Evolutionary conservation across 73 alveolate species (phyloP).

Genomic region (Breviolum minutum): DNA sequence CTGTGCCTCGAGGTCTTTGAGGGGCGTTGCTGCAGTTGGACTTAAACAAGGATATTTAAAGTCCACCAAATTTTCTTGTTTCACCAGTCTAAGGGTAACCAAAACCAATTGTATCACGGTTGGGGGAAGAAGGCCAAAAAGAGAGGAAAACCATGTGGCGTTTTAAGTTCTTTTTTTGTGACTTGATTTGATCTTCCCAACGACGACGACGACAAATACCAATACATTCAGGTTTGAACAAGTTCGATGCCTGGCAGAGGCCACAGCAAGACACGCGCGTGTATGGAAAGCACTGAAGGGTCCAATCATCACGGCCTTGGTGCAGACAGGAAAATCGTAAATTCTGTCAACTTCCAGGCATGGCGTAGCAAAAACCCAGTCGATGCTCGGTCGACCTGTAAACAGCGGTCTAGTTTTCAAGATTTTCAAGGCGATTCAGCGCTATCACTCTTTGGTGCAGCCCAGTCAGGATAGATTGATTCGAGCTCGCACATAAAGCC

Average conservation of each 20-base stretch:
- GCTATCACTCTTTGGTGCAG: conserved; percentile 16
- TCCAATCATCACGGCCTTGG: conserved; percentile 73
- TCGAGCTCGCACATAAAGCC: conserved; percentile 66
- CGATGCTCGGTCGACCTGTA: too few species aligned
- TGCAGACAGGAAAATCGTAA: background rate
- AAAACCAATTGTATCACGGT: too few species aligned
- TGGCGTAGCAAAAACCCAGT: background rate
- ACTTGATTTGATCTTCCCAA: too few species aligned
- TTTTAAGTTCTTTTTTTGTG: too few species aligned
- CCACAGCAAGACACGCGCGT: conserved; percentile 69
- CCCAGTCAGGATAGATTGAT: conserved; percentile 74
- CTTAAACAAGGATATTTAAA: too few species aligned
- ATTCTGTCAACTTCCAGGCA: background rate
- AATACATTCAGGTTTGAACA: background rate
- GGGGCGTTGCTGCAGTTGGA: too few species aligned
- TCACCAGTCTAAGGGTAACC: too few species aligned
- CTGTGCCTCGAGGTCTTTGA: too few species aligned
- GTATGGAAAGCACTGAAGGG: conserved; percentile 94
- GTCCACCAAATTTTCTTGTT: too few species aligned
- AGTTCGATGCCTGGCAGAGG: conserved; percentile 35
- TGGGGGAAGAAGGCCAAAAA: background rate
- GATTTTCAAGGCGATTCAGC: background rate
- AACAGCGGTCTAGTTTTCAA: background rate
- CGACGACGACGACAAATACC: too few species aligned
- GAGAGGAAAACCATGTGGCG: too few species aligned